These are phyloP conservation scores for Clonostachys chloroleuca DNA, from an alignment of 2,329 filamentous ascomycete genomes.

Conservation along the genomic window DNA sequence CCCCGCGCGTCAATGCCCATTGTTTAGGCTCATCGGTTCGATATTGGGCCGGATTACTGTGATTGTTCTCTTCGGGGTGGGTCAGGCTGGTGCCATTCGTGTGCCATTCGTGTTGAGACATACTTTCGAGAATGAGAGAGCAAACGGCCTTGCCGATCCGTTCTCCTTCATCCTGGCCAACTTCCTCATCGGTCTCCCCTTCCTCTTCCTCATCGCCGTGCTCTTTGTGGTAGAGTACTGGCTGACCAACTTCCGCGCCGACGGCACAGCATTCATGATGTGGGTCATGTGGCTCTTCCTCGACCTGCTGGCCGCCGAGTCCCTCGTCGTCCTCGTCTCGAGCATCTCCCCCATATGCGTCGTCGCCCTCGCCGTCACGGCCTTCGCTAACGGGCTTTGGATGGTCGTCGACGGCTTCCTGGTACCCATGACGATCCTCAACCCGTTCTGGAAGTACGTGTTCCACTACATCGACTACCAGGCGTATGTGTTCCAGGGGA, in stretches of 20 bases:
- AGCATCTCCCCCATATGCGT: slow-evolving; percentile 76
- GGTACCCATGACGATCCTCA: slow-evolving; percentile 66
- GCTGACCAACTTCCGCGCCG: slow-evolving; percentile 69
- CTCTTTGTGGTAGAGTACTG: slow-evolving; percentile 76
- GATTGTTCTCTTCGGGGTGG: no score
- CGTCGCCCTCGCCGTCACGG: slow-evolving; percentile 70
- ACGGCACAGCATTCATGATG: slow-evolving; percentile 63
- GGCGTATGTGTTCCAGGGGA: slow-evolving; percentile 80
- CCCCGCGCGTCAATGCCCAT: no score
- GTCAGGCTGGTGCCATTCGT: no score
- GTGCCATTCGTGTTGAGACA: slow-evolving; percentile 16
- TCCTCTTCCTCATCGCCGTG: slow-evolving; percentile 72
- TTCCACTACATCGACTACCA: slow-evolving; percentile 91
- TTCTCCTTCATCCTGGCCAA: slow-evolving; percentile 72
- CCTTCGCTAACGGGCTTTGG: slow-evolving; percentile 86
- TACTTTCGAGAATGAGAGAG: slow-evolving; percentile 71
- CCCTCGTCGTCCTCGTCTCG: slow-evolving; percentile 73
- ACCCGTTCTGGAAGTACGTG: slow-evolving; percentile 81
- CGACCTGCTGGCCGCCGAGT: slow-evolving; percentile 77
- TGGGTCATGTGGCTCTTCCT: slow-evolving; percentile 85
- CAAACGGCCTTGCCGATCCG: slow-evolving; percentile 77
- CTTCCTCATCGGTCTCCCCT: slow-evolving; percentile 78
- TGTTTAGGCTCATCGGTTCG: no score
- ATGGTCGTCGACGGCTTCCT: slow-evolving; percentile 85
- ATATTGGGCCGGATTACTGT: no score